Base-by-base conservation (phyloP, 2,329 filamentous ascomycete species). In the Microsporum ferrugineum region DNA sequence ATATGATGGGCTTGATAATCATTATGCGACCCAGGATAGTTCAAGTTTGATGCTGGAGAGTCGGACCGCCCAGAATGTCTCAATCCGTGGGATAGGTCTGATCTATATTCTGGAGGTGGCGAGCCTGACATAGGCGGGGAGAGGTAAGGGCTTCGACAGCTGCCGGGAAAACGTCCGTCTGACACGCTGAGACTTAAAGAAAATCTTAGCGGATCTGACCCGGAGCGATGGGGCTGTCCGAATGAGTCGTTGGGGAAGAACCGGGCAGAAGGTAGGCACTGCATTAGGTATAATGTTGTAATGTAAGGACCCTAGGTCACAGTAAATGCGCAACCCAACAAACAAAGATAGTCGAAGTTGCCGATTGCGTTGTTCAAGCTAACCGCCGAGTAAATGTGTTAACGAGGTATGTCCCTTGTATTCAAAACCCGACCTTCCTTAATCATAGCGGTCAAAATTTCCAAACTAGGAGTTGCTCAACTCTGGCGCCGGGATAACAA, bases 81-180 rank as follows among this genome's bases (percentile, higher is more conserved):
- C 59, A 64, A 64, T 63, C 66, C 63, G 61, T 69, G 68, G 57
- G 63, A 64, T 63, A 65, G 62, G 63, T 68, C 64, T 59, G 63
- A 58, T 60, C 64, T 68, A 38, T 63, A 65, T 57, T 68, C 67
- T 58, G 67, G 68, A 61, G 69, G 67, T 33, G 69, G 68, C 62
- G 70, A 70, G 61, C 69, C 69, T 60, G 70, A 71, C 70, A 71
- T 71, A 67, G 70, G 70, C 65, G 70, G 70, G 63, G 69, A 70
- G 49, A 69, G 70, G 41, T 70, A 69, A 61, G 68, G 68, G 57
- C 67, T 67, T 65, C 67, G 66, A 60, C 62, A 65, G 65, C 66
- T 68, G 62, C 62, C 57, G 36, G 57, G 29, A 23, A 47, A 64
- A 31, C 58, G 60, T 53, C 64, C 60, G 63, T 69, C 66, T 45